Conservation (phyloP, 495 filamentous ascomycete genomes). For the Xeromyces bisporus region DNA sequence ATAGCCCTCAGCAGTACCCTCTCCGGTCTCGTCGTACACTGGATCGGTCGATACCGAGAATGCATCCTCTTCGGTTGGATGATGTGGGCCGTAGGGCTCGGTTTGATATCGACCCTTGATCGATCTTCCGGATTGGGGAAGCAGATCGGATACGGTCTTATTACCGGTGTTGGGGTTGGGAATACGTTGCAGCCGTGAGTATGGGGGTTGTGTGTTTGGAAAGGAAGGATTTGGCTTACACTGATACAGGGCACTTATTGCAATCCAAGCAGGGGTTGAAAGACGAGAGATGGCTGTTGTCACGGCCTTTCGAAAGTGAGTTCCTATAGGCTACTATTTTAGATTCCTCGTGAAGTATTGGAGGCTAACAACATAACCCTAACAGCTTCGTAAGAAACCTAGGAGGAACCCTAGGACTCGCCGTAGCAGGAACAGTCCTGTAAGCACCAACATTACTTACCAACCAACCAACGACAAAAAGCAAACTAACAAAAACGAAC, state of each 20-base stretch:
- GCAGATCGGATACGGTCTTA: constrained; percentile 34
- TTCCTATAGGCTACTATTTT: too few relatives aligned
- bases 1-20: constrained; percentile 30
- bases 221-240: too few relatives aligned
- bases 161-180: constrained; percentile 36
- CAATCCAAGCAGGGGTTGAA: constrained; percentile 35
- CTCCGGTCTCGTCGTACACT: constrained; percentile 35
- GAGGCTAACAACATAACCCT: constrained; percentile 4
- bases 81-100: constrained; percentile 35
- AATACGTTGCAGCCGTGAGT: constrained; percentile 36
- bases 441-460: constrained; percentile 5
- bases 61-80: constrained; percentile 35
- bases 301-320: constrained; percentile 36
- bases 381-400: constrained; percentile 38
- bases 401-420: constrained; percentile 35
- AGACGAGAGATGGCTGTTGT: constrained; percentile 38
- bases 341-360: too few relatives aligned
- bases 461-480: too few relatives aligned
- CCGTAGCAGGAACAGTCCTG: constrained; percentile 35
- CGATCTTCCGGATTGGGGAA: constrained; percentile 31
- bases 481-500: constrained; percentile 1
- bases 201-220: too few relatives aligned
- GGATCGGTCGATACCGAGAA: constrained; percentile 36
- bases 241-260: constrained; percentile 22
- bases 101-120: constrained; percentile 35